Evolutionary conservation across 2,329 filamentous ascomycete species (phyloP), one percentile per base, ranked within the genome.

Genomic region (Scytalidium lignicola): DNA sequence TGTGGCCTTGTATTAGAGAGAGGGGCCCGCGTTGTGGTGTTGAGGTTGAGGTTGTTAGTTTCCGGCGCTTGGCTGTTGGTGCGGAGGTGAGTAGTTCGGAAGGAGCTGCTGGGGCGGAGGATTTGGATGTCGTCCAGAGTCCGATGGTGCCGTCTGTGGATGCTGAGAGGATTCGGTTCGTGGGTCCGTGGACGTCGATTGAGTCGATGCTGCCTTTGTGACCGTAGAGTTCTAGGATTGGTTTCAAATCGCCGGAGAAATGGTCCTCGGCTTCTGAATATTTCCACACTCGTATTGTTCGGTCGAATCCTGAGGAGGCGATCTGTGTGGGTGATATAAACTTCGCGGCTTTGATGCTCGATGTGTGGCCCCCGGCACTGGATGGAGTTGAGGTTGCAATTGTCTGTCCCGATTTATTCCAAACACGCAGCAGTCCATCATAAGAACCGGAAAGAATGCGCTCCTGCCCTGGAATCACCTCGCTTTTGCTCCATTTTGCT

Each of bases 361-460:
- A 82, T 9, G 79, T 82, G 70, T 95, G 90, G 9, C 89, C 87
- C 44, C 87, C 86, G 29, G 80, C 78, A 51, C 76, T 76, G 7
- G 77, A 76, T 2, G 82, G 76, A 2, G 82, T 72, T 1, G 90
- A 92, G 0, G 86, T 88, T 3, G 89, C 88, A 49, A 96, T 74
- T n/a, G 86, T 74, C 53, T 93, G 79, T n/a, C 89, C 90, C 1
- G 90, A 91, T 55, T 85, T 84, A 60, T 93, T 88, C 92, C 93
- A 99, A 55, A 97, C 78, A 57, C 91, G 79, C 49, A 97, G 71
- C 15, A 95, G 71, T 8, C 92, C 92, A 66, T 99, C 93, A 65
- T 95, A 97, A 43, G 89, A 92, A 23, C 84, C 90, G n/a, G 90
- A 95, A n/a, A 96, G 72, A 52, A 97, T 85, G 54, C 88, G 75